phyloP scores from a whole-genome alignment of 208 protist genomes.

The Crithidia mellificae region DNA sequence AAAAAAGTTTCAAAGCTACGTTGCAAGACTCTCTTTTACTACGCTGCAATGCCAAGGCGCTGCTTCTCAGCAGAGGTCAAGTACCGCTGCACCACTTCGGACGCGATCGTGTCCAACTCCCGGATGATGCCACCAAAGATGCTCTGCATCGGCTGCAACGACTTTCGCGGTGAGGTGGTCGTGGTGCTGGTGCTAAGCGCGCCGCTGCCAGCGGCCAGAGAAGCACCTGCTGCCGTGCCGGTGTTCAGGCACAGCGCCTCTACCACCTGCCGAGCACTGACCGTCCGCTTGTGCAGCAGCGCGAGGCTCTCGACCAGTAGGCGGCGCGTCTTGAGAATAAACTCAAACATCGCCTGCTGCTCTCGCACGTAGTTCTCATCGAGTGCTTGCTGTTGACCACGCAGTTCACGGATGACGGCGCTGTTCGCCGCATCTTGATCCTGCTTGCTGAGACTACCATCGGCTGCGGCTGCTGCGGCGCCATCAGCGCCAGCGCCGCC shows the following conservation, averaged over 20 bases:
- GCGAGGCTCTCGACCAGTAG: conserved; percentile 67
- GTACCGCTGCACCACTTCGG: conserved; percentile 46
- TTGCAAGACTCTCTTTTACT: neutral
- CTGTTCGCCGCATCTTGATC: conserved; percentile 29
- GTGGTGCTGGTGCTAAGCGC: conserved; percentile 4
- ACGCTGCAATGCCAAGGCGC: conserved; percentile 43
- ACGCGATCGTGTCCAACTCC: conserved; percentile 64
- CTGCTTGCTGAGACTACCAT: conserved; percentile 7
- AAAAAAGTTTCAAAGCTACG: too few species aligned
- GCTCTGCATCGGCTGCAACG: conserved; percentile 34
- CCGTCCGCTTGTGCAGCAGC: conserved; percentile 53
- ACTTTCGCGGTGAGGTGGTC: conserved; percentile 14
- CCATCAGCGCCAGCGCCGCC: neutral
- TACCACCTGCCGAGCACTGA: conserved; percentile 66
- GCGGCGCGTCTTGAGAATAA: conserved; percentile 77
- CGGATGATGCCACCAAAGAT: conserved; percentile 56
- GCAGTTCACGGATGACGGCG: conserved; percentile 38
- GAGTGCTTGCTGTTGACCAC: conserved; percentile 23
- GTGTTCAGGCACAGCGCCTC: conserved; percentile 52
- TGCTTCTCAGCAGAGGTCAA: conserved; percentile 69
- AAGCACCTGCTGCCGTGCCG: neutral
- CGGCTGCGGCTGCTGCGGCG: neutral
- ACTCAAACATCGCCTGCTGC: conserved; percentile 75
- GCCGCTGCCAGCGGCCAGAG: neutral
- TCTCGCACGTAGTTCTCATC: conserved; percentile 73